Evolutionary conservation across 257 asterid species (phyloP).

Genomic region (Gynochthodes officinalis): DNA sequence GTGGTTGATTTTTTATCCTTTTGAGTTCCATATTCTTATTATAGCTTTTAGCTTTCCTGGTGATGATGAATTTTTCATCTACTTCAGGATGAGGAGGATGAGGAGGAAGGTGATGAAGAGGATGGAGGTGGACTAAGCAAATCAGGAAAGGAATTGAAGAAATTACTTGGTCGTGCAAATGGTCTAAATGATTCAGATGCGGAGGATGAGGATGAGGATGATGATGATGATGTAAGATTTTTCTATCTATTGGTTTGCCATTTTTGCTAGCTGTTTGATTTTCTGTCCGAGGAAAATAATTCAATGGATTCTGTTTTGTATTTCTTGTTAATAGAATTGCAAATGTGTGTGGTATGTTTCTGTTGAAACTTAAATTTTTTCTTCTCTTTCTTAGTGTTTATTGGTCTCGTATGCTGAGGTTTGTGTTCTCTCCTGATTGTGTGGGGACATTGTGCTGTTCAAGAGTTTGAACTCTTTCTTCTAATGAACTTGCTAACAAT

Average conservation of each 20-base stretch:
- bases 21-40: neutral
- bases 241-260: neutral
- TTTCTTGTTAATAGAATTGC: neutral
- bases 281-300: neutral
- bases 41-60: neutral
- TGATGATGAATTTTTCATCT: slow-evolving; percentile 4
- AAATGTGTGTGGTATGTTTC: too few relatives aligned
- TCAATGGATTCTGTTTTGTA: neutral
- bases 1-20: neutral
- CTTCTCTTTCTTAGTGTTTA: neutral
- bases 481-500: neutral
- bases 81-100: slow-evolving; percentile 89
- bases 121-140: slow-evolving; percentile 83
- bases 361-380: neutral
- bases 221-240: slow-evolving; percentile 67
- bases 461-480: neutral
- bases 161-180: slow-evolving; percentile 83
- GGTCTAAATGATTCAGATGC: slow-evolving; percentile 85
- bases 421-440: neutral
- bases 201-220: slow-evolving; percentile 85
- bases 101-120: slow-evolving; percentile 76
- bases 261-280: neutral
- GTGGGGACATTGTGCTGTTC: neutral
- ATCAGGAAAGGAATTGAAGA: slow-evolving; percentile 97
- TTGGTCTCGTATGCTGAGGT: neutral